Evolutionary conservation across 148 eudicot genomes (phyloP), one percentile per base, ranked within the genome.

Genomic region (Gaultheria prostrata): DNA sequence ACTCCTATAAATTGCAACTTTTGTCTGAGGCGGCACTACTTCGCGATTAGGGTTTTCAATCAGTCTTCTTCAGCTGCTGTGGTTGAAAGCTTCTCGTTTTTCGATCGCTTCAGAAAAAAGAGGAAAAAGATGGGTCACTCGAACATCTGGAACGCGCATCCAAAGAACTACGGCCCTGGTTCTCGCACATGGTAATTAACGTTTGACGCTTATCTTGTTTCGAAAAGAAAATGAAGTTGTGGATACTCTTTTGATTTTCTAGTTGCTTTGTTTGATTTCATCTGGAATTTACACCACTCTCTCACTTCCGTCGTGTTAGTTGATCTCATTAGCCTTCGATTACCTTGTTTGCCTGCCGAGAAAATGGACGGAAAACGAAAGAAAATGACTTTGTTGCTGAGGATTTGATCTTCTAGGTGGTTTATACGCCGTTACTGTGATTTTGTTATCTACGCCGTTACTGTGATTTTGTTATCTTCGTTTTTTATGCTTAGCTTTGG

Each of bases 151-250:
- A 89, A 89, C 76, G 80, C 91, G 5, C 91, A 89, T 54, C 90
- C 91, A 6, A 89, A 89, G 84, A 87, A 65, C 71, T 89, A 89
- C 48, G 91, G 91, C 14, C 88, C 90, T n/a, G 91, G 91, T 1
- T 88, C 92, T 51, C 92, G 92, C 69, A 53, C 87, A 24, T 88
- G 90, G 92, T 89, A 87, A 12, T 50, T 26, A 43, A 14, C 53
- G 30, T 24, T 24, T 43, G 6, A 21, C 9, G 28, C 11, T n/a
- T 8, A 9, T 26, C 65, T 57, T 21, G 65, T 57, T 57, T 57
- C 26, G 24, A 14, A 21, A 57, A 21, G 65, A 1, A 57, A 57
- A 20, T 57, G 7, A 20, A n/a, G 1, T 57, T 57, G 24, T 51
- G 13, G 56, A 18, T 51, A 51, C 13, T 12, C 21, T 54, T 59